phyloP scores from a whole-genome alignment of 495 filamentous ascomycete genomes.

The Podospora bellae-mahoneyi region DNA sequence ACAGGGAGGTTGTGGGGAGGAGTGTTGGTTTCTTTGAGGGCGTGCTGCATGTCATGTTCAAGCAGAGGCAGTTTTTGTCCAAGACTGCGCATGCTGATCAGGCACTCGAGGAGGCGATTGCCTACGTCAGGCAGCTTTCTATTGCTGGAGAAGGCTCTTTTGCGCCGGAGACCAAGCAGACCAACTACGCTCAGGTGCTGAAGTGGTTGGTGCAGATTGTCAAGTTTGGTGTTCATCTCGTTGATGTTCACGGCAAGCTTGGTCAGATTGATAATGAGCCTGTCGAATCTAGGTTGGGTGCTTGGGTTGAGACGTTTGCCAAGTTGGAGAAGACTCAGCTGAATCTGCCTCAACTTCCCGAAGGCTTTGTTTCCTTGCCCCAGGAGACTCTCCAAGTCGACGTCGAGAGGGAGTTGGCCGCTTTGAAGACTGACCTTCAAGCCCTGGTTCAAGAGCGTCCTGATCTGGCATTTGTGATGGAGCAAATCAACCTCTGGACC shows the following conservation, averaged over 20 bases:
- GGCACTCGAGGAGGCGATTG: conserved; percentile 22
- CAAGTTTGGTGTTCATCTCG: conserved; percentile 41
- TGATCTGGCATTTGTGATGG: conserved; percentile 59
- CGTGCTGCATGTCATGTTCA: conserved; percentile 62
- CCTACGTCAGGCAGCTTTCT: conserved; percentile 28
- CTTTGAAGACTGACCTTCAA: conserved; percentile 45
- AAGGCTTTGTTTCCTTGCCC: conserved; percentile 47
- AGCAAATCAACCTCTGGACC: conserved; percentile 56
- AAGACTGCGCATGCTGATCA: conserved; percentile 30
- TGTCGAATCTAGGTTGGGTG: conserved; percentile 43
- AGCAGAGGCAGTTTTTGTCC: conserved; percentile 57
- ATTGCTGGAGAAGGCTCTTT: conserved; percentile 20
- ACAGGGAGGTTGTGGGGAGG: conserved; percentile 66
- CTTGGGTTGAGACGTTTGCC: conserved; percentile 49
- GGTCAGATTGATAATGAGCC: conserved; percentile 46
- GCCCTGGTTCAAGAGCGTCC: conserved; percentile 47
- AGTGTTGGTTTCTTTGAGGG: conserved; percentile 82
- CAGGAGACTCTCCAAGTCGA: conserved; percentile 44
- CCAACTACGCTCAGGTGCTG: conserved; percentile 34
- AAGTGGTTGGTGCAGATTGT: conserved; percentile 45
- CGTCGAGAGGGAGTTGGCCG: conserved; percentile 41
- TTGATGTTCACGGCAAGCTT: conserved; percentile 60
- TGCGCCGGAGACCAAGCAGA: conserved; percentile 17
- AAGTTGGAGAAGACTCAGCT: conserved; percentile 36
- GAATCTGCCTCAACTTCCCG: conserved; percentile 52